phyloP scores from a whole-genome alignment of 2,329 filamentous ascomycete genomes.

The Pyrenophora graminea region DNA sequence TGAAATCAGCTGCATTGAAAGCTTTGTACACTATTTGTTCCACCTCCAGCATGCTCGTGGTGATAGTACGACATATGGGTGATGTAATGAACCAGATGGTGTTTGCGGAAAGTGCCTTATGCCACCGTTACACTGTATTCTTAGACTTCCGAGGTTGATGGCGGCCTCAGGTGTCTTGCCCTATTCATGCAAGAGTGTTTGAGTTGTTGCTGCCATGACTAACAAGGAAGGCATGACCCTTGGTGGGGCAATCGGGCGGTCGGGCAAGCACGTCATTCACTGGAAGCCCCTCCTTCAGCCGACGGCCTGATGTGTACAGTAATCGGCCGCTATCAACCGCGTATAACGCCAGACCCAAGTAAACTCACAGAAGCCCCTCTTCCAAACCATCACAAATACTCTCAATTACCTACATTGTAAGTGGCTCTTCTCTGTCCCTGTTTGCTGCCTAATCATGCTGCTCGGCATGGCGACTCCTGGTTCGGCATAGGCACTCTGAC shows the following conservation, averaged over 20 bases:
- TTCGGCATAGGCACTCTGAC: slow-evolving; percentile 32
- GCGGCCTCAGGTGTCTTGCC: too few relatives aligned
- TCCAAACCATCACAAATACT: slow-evolving; percentile 19
- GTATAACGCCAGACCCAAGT: slow-evolving; percentile 13
- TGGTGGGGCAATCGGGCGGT: slow-evolving; percentile 22
- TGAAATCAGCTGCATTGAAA: slow-evolving; percentile 22
- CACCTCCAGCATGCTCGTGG: too few relatives aligned
- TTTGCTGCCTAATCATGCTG: slow-evolving; percentile 6
- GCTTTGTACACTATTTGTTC: slow-evolving; percentile 5
- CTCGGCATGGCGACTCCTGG: slow-evolving; percentile 9
- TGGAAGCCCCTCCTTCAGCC: slow-evolving; percentile 22
- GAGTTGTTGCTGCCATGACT: slow-evolving; percentile 6
- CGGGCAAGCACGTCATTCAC: slow-evolving; percentile 30
- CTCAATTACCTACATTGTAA: slow-evolving; percentile 30
- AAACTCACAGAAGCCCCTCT: slow-evolving; percentile 8
- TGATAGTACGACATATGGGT: neutral
- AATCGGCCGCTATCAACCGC: slow-evolving; percentile 34
- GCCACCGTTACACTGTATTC: too few relatives aligned
- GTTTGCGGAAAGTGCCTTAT: neutral
- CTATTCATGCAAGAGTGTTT: neutral
- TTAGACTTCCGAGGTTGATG: too few relatives aligned
- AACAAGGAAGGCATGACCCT: slow-evolving; percentile 13
- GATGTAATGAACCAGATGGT: neutral
- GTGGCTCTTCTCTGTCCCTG: slow-evolving; percentile 16
- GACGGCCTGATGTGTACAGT: slow-evolving; percentile 14